A percentile compares a stretch with the other conserved stretches of the same genome.
These are phyloP conservation scores for Gossypium aridum DNA, from an alignment of 441 rosid species.

Conservation along the genomic window DNA sequence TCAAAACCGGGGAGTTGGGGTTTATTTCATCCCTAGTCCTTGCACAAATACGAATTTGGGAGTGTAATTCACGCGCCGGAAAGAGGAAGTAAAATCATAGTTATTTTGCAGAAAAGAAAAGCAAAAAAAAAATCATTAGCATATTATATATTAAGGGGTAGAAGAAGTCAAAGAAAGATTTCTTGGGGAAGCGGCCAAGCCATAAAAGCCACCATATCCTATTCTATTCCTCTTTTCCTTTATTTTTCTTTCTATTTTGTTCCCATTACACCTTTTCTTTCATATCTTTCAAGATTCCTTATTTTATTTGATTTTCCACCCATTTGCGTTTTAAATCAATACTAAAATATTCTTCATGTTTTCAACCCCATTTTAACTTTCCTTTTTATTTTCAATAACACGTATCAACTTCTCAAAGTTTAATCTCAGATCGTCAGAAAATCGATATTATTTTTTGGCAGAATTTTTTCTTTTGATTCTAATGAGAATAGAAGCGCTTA, in stretches of 20 bases:
- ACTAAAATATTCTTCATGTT: conserved; percentile 8
- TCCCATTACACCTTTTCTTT: not conserved
- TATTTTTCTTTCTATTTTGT: not conserved
- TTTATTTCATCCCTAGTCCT: too few relatives aligned
- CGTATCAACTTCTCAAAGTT: too few relatives aligned
- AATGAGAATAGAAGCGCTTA: too few relatives aligned
- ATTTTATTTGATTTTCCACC: conserved; percentile 16
- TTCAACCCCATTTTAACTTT: not conserved
- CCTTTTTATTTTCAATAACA: too few relatives aligned
- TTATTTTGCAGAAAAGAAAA: not conserved
- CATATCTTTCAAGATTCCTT: conserved; percentile 28
- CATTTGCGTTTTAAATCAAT: not conserved
- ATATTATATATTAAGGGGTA: conserved; percentile 11
- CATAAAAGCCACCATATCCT: conserved; percentile 29
- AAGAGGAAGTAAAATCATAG: not conserved
- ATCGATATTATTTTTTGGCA: too few relatives aligned
- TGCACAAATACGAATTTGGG: too few relatives aligned
- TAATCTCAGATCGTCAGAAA: too few relatives aligned
- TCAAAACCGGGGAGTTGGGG: too few relatives aligned
- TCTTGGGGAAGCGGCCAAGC: conserved; percentile 28
- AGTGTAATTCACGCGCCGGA: not conserved
- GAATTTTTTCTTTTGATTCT: too few relatives aligned
- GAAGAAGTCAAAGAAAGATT: conserved; percentile 37
- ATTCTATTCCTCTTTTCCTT: not conserved
- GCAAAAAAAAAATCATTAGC: too few relatives aligned